Conservation (phyloP, 1,284 basidiomycete species). For the Exobasidium cylindrosporum region DNA sequence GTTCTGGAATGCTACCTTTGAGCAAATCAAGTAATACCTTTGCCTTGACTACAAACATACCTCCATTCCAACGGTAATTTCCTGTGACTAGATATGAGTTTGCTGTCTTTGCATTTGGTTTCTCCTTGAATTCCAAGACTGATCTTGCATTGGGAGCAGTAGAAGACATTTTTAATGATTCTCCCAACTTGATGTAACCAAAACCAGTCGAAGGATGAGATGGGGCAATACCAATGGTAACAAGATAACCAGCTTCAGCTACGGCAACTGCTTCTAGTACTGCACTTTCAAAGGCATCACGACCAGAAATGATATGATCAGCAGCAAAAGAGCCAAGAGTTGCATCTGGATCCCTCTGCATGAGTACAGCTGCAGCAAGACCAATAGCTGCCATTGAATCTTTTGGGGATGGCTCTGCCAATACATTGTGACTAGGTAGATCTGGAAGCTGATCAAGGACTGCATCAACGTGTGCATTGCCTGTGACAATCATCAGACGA, state of each 20-base stretch:
- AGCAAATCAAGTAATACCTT: slow-evolving; percentile 4
- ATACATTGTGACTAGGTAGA: slow-evolving; percentile 35
- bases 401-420: slow-evolving; percentile 52
- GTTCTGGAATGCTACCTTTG: background rate
- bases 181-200: slow-evolving; percentile 14
- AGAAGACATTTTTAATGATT: background rate
- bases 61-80: slow-evolving; percentile 11
- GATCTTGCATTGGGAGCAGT: background rate
- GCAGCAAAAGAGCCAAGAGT: slow-evolving; percentile 9
- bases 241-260: background rate
- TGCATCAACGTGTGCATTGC: slow-evolving; percentile 40
- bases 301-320: slow-evolving; percentile 10
- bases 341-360: slow-evolving; percentile 7
- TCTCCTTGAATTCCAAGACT: slow-evolving; percentile 11
- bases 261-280: background rate
- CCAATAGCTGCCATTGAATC: slow-evolving; percentile 52
- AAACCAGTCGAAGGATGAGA: slow-evolving; percentile 14
- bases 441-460: slow-evolving; percentile 46
- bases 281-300: background rate
- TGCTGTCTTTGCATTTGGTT: slow-evolving; percentile 1
- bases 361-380: background rate
- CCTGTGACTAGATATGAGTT: background rate
- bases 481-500: slow-evolving; percentile 50
- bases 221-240: slow-evolving; percentile 13
- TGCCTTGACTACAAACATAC: slow-evolving; percentile 13